phyloP scores from a whole-genome alignment of 306 rosid genomes.

The Ormosia emarginata region DNA sequence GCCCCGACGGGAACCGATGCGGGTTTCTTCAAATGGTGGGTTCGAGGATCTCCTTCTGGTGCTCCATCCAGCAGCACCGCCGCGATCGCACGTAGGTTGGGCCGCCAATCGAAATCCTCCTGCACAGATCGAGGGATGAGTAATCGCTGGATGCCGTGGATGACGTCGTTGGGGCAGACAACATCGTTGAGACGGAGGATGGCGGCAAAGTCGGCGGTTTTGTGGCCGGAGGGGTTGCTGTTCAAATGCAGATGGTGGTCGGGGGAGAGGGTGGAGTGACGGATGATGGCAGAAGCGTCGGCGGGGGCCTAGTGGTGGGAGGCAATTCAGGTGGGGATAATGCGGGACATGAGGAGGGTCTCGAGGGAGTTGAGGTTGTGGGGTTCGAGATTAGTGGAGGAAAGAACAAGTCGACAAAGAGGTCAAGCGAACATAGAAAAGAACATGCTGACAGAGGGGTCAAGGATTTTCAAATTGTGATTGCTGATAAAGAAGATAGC shows the following conservation, averaged over 20 bases:
- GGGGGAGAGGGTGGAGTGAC: conserved; percentile 45
- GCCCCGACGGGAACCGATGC: conserved; percentile 74
- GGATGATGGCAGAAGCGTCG: conserved; percentile 10
- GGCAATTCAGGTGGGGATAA: conserved; percentile 62
- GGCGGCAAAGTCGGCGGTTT: conserved; percentile 48
- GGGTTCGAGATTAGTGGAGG: too few relatives aligned
- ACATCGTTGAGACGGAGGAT: conserved; percentile 72
- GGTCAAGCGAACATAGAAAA: too few relatives aligned
- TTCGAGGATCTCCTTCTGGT: conserved; percentile 89
- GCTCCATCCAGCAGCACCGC: conserved; percentile 93
- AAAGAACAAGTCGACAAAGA: too few relatives aligned
- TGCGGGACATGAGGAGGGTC: conserved; percentile 83
- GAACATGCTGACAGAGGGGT: too few relatives aligned
- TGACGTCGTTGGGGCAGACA: conserved; percentile 78
- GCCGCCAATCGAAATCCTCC: conserved; percentile 81
- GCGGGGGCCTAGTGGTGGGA: conserved; percentile 44
- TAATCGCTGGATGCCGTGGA: conserved; percentile 85
- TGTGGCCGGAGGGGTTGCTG: conserved; percentile 27
- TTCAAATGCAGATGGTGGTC: conserved; percentile 48
- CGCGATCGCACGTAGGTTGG: conserved; percentile 63
- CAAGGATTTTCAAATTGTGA: too few relatives aligned
- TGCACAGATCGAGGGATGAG: conserved; percentile 79
- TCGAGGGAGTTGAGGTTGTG: conserved; percentile 71
- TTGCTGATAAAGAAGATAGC: too few relatives aligned
- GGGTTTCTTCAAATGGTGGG: conserved; percentile 78